Evolutionary conservation across 2,329 filamentous ascomycete species (phyloP).

Genomic region (Magnaporthales sp.): DNA sequence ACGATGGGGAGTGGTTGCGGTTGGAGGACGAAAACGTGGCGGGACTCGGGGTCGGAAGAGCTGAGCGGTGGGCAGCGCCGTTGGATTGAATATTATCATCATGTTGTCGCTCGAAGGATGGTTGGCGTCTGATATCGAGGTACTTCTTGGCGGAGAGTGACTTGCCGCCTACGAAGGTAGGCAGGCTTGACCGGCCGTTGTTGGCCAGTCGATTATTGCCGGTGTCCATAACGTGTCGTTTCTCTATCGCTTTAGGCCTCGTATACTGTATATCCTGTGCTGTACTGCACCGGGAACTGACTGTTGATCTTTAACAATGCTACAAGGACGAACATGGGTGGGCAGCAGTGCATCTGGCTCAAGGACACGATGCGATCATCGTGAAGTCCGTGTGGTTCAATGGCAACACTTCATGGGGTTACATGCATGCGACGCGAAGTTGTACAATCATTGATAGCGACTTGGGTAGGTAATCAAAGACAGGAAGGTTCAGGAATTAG

Average conservation of each 20-base stretch:
- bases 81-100: background rate
- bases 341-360: too few relatives aligned
- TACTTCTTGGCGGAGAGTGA: background rate
- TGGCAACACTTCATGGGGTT: background rate
- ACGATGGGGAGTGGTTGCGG: background rate
- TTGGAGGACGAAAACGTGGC: background rate
- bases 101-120: background rate
- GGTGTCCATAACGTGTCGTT: background rate
- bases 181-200: conserved; percentile 25
- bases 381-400: background rate
- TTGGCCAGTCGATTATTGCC: background rate
- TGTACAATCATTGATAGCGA: background rate
- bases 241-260: background rate
- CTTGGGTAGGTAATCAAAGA: background rate
- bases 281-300: background rate
- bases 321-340: background rate
- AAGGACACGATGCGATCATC: background rate
- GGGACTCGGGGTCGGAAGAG: background rate
- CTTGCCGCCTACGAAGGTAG: conserved; percentile 17
- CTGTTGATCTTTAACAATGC: background rate
- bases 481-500: background rate
- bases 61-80: background rate
- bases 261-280: background rate
- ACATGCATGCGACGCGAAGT: background rate
- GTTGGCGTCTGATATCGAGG: background rate